Evolutionary conservation across 225 moss, liverwort and hornwort species (phyloP), one percentile per base, ranked within the genome.

Genomic region (Physcomitrellopsis africana): DNA sequence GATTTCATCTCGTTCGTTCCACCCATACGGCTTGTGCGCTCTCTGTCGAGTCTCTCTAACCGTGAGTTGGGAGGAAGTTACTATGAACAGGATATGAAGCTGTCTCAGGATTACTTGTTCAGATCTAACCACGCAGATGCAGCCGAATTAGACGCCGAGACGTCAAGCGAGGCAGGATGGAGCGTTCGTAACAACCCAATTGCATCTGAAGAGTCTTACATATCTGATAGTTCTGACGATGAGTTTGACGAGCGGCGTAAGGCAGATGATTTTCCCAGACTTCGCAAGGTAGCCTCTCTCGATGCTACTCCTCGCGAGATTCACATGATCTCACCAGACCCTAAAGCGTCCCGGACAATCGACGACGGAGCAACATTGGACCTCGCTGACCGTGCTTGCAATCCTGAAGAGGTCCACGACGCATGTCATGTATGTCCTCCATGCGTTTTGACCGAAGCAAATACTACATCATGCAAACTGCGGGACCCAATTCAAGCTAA

Each of bases 171-270:
- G 70, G 77, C 82, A 15, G 91, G 89, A 24, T 96, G 96, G 96
- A 96, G 94, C 75, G 94, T 96, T 55, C 88, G 85, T 68, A 88
- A 94, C 59, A 96, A 94, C 48, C 92, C 94, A 27, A 94, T 96
- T 16, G 96, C 94, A 65, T 91, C 94, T 14, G 94, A 92, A 73
- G 92, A 88, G 42, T 92, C 94, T 32, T 79, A 81, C 53, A 52
- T 61, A 60, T 81, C 85, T 9, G 96, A 92, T 13, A 90, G 88
- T 41, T 91, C 89, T 37, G 89, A 89, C 42, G 88, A 86, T 9
- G 92, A 88, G 16, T 60, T 68, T 54, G 78, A 79, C 9, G 81
- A 79, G 17, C 56, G 71, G 26, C 63, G 87, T 11, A 61, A 69
- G 76, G 49, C 74, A 59, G 65, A 81, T 64, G 83, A 87, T 75